Base-by-base conservation (phyloP, 345 rosid genomes). In the Citrus reticulata region DNA sequence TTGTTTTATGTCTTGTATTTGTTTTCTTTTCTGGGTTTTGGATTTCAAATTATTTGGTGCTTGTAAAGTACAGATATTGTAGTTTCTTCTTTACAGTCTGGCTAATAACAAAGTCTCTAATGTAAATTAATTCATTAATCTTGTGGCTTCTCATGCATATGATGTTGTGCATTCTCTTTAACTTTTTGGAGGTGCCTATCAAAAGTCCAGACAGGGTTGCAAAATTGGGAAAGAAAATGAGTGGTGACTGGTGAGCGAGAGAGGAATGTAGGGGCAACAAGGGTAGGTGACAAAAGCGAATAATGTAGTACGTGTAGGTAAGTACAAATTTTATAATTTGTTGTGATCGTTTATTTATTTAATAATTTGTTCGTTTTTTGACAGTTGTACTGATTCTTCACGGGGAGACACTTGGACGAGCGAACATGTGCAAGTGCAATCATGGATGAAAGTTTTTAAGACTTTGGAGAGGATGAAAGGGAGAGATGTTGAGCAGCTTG, bases 31-130 rank as follows among this genome's bases (percentile, higher is more conserved):
- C 81, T 68, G 84, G 66, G 70, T 85, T 80, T 83, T 70, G 80
- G 74, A 70, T 42, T 76, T 69, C 49, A 73, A 63, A 46, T 78
- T 55, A 59, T 46, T 24, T 76, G 60, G 73, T 70, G 58, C 70
- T 51, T 74, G 88, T 62, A 79, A 77, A 84, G 83, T 46, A 46
- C 51, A 13, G 16, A 46, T 11, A 81, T 79, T 74, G 80, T 40
- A 69, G 51, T 78, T 74, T 79, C 68, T 51, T 83, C 81, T 81
- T 86, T 81, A 79, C 84, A 78, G 82, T 68, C 88, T 78, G 88
- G 84, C 81, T 55, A 64, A 68, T 39, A 42, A 76, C 51, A 46
- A 72, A 63, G 70, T 83, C 72, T 77, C 51, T 37, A 39, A 61
- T 73, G 62, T 70, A 13, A 32, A 70, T 68, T 68, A 62, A 32